Conservation (phyloP, 257 asterid species). For the Pogostemon cablin region DNA sequence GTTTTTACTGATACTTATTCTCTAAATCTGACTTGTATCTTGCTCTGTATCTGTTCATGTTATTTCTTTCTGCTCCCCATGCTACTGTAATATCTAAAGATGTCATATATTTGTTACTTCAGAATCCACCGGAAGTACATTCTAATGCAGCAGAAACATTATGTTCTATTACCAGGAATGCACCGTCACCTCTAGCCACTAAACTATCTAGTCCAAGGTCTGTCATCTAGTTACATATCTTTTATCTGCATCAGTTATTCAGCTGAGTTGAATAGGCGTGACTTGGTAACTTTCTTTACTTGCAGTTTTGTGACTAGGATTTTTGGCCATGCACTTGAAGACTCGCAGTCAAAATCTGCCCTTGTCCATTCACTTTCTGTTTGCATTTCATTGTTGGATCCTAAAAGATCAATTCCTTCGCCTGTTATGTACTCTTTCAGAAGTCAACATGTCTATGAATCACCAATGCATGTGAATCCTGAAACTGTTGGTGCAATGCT, state of each 20-base stretch:
- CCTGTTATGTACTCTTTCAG: conserved; percentile 78
- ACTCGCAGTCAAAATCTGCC: conserved; percentile 77
- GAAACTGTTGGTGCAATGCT: conserved; percentile 96
- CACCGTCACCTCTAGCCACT: conserved; percentile 84
- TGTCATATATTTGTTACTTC: conserved; percentile 34
- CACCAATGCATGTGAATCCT: conserved; percentile 67
- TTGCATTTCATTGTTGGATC: conserved; percentile 91
- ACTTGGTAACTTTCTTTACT: conserved; percentile 22
- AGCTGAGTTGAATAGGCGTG: conserved; percentile 12
- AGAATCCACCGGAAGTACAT: conserved; percentile 91
- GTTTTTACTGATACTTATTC: not conserved
- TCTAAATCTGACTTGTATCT: not conserved
- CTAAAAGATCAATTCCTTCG: conserved; percentile 76
- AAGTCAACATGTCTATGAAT: conserved; percentile 70
- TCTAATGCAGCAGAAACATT: conserved; percentile 94
- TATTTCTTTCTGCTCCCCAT: not conserved
- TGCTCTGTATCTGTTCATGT: not conserved
- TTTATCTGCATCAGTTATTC: conserved; percentile 5
- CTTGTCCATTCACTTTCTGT: conserved; percentile 88
- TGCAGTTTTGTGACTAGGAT: conserved; percentile 89
- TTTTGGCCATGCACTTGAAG: conserved; percentile 88
- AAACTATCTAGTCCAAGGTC: conserved; percentile 91
- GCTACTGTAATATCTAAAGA: conserved; percentile 11
- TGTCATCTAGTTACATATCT: conserved; percentile 28
- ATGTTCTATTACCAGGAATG: conserved; percentile 85